Evolutionary conservation across 371 early-diverging fungal species (phyloP).

Genomic region (Syncephalastrum sp.): DNA sequence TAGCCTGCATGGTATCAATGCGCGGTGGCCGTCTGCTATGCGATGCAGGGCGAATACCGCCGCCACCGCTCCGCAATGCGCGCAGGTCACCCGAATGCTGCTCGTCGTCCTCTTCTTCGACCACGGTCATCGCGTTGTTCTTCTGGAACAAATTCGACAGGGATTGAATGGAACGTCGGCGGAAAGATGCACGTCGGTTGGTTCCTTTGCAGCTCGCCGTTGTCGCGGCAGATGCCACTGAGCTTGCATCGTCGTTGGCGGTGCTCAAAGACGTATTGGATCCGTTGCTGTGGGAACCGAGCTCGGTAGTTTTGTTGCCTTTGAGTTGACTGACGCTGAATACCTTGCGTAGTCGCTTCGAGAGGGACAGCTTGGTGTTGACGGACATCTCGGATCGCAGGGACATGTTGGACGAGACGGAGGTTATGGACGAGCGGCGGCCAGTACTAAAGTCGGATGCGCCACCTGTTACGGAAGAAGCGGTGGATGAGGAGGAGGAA

Average conservation of each 20-base stretch:
- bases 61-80: too few relatives aligned
- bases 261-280: conserved; percentile 9
- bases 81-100: not conserved
- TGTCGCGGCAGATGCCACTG: conserved; percentile 10
- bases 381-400: conserved; percentile 18
- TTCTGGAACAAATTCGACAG: conserved; percentile 36
- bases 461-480: conserved; percentile 3
- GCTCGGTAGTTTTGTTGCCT: conserved; percentile 5
- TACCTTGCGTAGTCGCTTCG: conserved; percentile 40
- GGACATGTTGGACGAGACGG: conserved; percentile 25
- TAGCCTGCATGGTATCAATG: too few relatives aligned
- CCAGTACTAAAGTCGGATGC: conserved; percentile 13
- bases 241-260: conserved; percentile 5
- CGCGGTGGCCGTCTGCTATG: too few relatives aligned
- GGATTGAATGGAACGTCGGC: conserved; percentile 38
- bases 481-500: conserved; percentile 16
- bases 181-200: conserved; percentile 11
- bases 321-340: conserved; percentile 39
- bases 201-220: conserved; percentile 7
- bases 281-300: conserved; percentile 2
- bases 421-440: conserved; percentile 32
- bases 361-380: conserved; percentile 34
- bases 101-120: conserved; percentile 21
- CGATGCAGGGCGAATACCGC: too few relatives aligned
- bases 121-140: conserved; percentile 11